Base-by-base conservation (phyloP, 179 eudicot species). In the Actinidia arguta region DNA sequence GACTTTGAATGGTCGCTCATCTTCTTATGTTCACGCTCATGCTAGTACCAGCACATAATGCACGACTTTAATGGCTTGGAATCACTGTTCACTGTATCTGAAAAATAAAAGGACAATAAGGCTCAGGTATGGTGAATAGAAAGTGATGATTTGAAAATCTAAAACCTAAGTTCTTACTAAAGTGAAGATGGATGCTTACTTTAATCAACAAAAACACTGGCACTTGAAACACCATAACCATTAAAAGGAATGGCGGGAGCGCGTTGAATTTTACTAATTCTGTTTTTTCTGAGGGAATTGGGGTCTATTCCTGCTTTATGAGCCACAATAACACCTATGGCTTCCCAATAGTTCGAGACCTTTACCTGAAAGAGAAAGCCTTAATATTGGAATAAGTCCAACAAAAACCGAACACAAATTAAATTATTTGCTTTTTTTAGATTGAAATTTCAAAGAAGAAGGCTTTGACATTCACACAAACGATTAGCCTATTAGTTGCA, bases 281-380 rank as follows among this genome's bases (percentile, higher is more conserved):
- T 85, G 75, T 92, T 83, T 86, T 85, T 89, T 75, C 97, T 81
- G 52, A 95, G 93, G 69, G 98, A 93, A 82, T 89, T 82, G 27
- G 97, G 99, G 81, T 94, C 94, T 77, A 95, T 85, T 86, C 98
- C 98, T 69, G 99, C 98, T 82, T 93, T 95, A 78, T 95, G 99
- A 85, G 98, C 99, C 62, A 96, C 97, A 75, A 91, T 76, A 73
- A 94, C 95, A 84, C 99, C 98, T 79, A 94, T 93, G 36, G 98
- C 99, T 84, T 95, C 99, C 98, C 97, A 95, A 81, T 94, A 94
- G 80, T 94, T 95, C 11, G 96, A 89, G 80, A 95, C 98, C 83
- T 88, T 90, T 20, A 95, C 87, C 97, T 93, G 89, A 72, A 81
- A 82, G 59, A 59, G 13, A 71, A 31, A 61, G 69, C 16, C 44